phyloP scores from a whole-genome alignment of 352 stramenopile species.

The Phytopythium mirpurense region DNA sequence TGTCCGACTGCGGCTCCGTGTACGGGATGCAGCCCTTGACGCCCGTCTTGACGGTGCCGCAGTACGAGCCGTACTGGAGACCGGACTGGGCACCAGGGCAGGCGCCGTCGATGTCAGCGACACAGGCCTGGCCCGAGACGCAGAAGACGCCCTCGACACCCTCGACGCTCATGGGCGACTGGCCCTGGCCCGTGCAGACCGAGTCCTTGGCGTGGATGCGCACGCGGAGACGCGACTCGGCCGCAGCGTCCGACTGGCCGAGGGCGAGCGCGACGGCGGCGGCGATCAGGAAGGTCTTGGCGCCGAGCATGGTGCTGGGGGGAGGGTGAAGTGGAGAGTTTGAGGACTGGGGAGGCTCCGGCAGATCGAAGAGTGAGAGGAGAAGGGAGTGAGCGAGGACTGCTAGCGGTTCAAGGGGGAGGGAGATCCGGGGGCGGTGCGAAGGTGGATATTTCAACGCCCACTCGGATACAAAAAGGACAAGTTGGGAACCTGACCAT shows the following conservation, averaged over 20 bases:
- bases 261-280: conserved; percentile 16
- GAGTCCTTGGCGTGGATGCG: conserved; percentile 21
- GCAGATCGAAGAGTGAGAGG: conserved; percentile 25
- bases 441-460: not conserved
- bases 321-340: not conserved
- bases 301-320: conserved; percentile 22
- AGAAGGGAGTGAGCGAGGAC: not conserved
- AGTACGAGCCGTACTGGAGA: conserved; percentile 17
- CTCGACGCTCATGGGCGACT: conserved; percentile 20
- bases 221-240: conserved; percentile 21
- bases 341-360: conserved; percentile 1
- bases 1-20: conserved; percentile 5
- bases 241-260: conserved; percentile 15
- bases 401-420: not conserved
- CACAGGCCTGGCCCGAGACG: conserved; percentile 9
- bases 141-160: conserved; percentile 16
- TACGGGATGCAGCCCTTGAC: conserved; percentile 37
- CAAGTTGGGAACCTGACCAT: not conserved
- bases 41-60: conserved; percentile 6
- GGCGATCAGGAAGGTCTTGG: conserved; percentile 23
- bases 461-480: not conserved
- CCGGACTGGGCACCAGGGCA: conserved; percentile 9
- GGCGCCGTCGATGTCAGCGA: conserved; percentile 8
- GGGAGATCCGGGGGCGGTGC: not conserved
- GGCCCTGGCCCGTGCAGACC: conserved; percentile 4